A percentile compares a stretch with the other conserved stretches of the same genome.
These are phyloP conservation scores for Rauvolfia tetraphylla DNA, from an alignment of 257 asterid genomes.

Conservation along the genomic window DNA sequence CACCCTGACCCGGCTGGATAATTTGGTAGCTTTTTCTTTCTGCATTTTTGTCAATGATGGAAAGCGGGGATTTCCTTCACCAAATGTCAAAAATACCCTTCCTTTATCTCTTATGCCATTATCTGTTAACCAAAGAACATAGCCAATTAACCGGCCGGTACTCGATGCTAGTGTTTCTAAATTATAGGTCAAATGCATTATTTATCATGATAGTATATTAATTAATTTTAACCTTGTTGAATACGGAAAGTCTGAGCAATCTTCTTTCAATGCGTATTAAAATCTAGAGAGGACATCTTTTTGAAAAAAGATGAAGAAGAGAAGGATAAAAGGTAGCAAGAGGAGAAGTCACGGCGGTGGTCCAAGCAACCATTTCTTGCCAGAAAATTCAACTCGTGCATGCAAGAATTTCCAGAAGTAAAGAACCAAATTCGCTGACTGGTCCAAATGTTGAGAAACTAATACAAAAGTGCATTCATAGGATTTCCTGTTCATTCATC, in stretches of 20 bases:
- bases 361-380: not conserved
- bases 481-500: constrained; percentile 2
- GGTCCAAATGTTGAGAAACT: constrained; percentile 1
- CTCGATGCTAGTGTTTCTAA: not conserved
- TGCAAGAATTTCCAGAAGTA: not conserved
- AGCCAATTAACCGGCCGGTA: too few relatives aligned
- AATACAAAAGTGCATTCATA: not conserved
- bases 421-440: not conserved
- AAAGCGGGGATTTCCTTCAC: too few relatives aligned
- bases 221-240: not conserved
- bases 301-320: not conserved
- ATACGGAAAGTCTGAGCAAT: not conserved
- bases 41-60: not conserved
- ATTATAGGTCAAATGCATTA: not conserved
- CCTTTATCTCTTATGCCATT: not conserved
- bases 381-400: not conserved
- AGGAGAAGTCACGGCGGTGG: constrained; percentile 6
- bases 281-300: not conserved
- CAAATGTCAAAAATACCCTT: constrained; percentile 9
- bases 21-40: not conserved
- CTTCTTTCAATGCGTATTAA: not conserved
- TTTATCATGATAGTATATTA: not conserved
- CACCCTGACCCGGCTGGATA: constrained; percentile 18
- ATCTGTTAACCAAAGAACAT: too few relatives aligned
- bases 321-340: constrained; percentile 3